These are phyloP conservation scores for Massarina eburnea DNA, from an alignment of 2,329 filamentous ascomycete species.

Conservation along the genomic window DNA sequence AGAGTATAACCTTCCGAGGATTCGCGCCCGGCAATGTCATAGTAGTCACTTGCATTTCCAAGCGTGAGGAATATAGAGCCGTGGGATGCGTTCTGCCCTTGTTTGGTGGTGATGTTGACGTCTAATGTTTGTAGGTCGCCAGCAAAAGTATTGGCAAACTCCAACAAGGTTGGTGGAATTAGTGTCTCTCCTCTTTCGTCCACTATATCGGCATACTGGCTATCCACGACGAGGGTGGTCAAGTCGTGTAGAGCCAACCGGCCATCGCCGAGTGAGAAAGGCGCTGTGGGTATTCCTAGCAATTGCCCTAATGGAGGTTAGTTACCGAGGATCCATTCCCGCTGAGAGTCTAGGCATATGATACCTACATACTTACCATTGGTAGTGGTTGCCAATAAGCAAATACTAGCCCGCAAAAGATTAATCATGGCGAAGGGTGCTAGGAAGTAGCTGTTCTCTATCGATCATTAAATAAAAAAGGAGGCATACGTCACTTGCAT, in stretches of 20 bases:
- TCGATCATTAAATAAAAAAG: too few relatives aligned
- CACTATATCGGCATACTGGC: conserved; percentile 42
- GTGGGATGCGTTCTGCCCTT: conserved; percentile 33
- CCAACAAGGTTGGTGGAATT: conserved; percentile 49
- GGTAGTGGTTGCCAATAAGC: too few relatives aligned
- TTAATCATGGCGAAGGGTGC: too few relatives aligned
- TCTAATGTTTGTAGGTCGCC: conserved; percentile 45
- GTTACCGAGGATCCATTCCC: too few relatives aligned
- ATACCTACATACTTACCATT: too few relatives aligned
- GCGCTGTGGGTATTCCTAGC: conserved; percentile 17
- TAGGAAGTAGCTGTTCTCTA: too few relatives aligned
- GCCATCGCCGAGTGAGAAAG: conserved; percentile 10
- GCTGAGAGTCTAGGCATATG: too few relatives aligned
- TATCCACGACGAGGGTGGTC: conserved; percentile 49
- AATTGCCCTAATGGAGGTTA: conserved; percentile 3
- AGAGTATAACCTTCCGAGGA: conserved; percentile 53
- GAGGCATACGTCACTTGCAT: too few relatives aligned
- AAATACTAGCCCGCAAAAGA: too few relatives aligned
- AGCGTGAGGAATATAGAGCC: conserved; percentile 46
- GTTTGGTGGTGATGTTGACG: conserved; percentile 39
- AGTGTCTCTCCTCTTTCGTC: conserved; percentile 54
- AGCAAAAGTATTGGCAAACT: conserved; percentile 48
- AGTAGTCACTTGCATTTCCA: conserved; percentile 25
- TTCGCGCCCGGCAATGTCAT: conserved; percentile 46
- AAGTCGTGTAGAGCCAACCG: conserved; percentile 9